These are phyloP conservation scores for Hypoxylon fuscum DNA, from an alignment of 495 filamentous ascomycete species.

Conservation along the genomic window DNA sequence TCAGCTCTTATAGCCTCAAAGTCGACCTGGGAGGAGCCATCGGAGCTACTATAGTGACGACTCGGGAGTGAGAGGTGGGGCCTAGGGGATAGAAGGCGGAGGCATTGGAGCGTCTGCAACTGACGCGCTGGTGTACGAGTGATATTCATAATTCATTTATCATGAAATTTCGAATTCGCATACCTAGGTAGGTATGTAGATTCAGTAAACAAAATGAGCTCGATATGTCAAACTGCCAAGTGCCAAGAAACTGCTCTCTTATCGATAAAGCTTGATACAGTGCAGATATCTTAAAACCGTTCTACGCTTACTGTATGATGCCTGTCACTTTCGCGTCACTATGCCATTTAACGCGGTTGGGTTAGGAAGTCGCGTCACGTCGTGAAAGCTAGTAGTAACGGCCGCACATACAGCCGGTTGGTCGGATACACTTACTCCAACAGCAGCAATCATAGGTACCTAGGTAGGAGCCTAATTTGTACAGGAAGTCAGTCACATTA, in stretches of 20 bases:
- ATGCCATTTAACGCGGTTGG: slow-evolving; percentile 33
- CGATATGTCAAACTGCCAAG: too few species aligned
- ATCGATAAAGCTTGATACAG: slow-evolving; percentile 31
- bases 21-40: slow-evolving; percentile 7
- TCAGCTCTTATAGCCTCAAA: slow-evolving; percentile 31
- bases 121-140: slow-evolving; percentile 6
- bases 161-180: background rate
- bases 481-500: slow-evolving; percentile 1
- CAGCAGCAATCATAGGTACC: slow-evolving; percentile 9
- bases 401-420: background rate
- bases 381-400: background rate
- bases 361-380: slow-evolving; percentile 33
- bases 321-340: slow-evolving; percentile 33
- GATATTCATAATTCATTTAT: slow-evolving; percentile 13
- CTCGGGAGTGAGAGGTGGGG: background rate
- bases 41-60: slow-evolving; percentile 20
- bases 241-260: slow-evolving; percentile 13
- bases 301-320: slow-evolving; percentile 22
- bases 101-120: slow-evolving; percentile 1
- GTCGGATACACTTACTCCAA: slow-evolving; percentile 12
- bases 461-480: slow-evolving; percentile 7
- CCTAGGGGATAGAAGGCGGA: background rate
- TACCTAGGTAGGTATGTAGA: too few species aligned
- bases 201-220: too few species aligned
- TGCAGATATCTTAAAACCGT: background rate